phyloP scores from a whole-genome alignment of 139 green algal species.

The Tetratostichococcus sp. region DNA sequence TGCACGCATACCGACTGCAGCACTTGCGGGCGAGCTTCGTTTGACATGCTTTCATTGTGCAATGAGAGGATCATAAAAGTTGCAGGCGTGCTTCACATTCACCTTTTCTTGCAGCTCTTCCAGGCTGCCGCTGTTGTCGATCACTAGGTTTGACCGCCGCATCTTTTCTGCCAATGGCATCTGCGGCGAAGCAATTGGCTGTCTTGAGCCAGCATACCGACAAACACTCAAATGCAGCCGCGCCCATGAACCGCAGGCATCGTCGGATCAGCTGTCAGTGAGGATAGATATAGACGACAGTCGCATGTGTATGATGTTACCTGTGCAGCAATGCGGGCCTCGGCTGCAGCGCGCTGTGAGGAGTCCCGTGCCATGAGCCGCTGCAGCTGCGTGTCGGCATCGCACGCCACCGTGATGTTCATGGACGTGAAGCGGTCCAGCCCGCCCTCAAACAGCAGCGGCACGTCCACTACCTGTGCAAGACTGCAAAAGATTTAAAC shows the following conservation, averaged over 20 bases:
- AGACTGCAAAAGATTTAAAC: too few species aligned
- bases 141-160: background rate
- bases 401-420: background rate
- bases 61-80: too few species aligned
- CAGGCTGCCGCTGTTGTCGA: background rate
- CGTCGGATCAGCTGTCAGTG: too few species aligned
- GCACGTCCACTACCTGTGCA: constrained; percentile 74
- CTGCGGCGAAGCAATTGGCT: background rate
- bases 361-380: background rate
- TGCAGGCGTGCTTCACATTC: too few species aligned
- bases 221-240: too few species aligned
- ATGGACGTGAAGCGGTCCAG: background rate
- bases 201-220: too few species aligned
- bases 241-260: too few species aligned
- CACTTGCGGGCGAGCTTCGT: too few species aligned
- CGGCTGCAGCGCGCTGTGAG: background rate
- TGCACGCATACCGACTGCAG: too few species aligned
- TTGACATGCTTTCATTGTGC: too few species aligned
- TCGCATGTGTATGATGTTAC: background rate
- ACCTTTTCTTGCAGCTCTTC: background rate
- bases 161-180: background rate
- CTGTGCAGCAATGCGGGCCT: background rate
- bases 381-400: background rate
- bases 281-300: too few species aligned
- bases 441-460: constrained; percentile 72